Evolutionary conservation across 2,329 filamentous ascomycete genomes (phyloP).

Genomic region (Colletotrichum spinosum): DNA sequence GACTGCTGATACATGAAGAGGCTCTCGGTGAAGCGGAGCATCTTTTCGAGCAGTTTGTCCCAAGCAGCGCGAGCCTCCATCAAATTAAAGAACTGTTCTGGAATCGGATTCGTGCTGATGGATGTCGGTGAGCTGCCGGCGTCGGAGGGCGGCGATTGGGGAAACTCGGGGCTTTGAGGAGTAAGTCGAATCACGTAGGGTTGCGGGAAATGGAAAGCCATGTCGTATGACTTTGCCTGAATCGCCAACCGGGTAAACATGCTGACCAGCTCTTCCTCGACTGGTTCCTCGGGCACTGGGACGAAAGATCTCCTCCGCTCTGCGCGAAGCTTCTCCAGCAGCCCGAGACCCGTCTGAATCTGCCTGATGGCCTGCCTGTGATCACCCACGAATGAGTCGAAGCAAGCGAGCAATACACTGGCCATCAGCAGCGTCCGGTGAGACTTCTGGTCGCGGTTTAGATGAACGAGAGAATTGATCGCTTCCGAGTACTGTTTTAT

Average conservation of each 20-base stretch:
- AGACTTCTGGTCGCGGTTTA: conserved; percentile 56
- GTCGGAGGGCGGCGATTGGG: conserved; percentile 57
- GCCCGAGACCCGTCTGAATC: conserved; percentile 67
- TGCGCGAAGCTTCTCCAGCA: conserved; percentile 65
- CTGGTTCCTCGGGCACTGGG: conserved; percentile 57
- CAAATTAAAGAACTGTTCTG: conserved; percentile 60
- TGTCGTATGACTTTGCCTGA: conserved; percentile 75
- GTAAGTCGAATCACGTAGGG: conserved; percentile 69
- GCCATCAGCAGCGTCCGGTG: conserved; percentile 71
- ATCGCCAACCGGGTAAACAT: conserved; percentile 74
- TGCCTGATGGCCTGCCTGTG: conserved; percentile 71
- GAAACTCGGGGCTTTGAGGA: conserved; percentile 48
- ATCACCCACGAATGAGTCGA: conserved; percentile 75
- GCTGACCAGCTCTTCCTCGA: conserved; percentile 69
- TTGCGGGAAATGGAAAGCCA: conserved; percentile 75
- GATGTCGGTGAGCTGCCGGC: conserved; percentile 53
- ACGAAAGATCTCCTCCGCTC: conserved; percentile 55
- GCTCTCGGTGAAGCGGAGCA: conserved; percentile 69
- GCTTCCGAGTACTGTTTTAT: conserved; percentile 70
- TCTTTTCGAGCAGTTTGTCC: conserved; percentile 66
- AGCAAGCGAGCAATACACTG: conserved; percentile 74
- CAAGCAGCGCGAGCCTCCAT: conserved; percentile 67
- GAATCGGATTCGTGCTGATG: conserved; percentile 52
- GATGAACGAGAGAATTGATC: conserved; percentile 60
- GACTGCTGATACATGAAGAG: conserved; percentile 56